These are phyloP conservation scores for Phoma sp. DNA, from an alignment of 2,329 filamentous ascomycete genomes.

Conservation along the genomic window DNA sequence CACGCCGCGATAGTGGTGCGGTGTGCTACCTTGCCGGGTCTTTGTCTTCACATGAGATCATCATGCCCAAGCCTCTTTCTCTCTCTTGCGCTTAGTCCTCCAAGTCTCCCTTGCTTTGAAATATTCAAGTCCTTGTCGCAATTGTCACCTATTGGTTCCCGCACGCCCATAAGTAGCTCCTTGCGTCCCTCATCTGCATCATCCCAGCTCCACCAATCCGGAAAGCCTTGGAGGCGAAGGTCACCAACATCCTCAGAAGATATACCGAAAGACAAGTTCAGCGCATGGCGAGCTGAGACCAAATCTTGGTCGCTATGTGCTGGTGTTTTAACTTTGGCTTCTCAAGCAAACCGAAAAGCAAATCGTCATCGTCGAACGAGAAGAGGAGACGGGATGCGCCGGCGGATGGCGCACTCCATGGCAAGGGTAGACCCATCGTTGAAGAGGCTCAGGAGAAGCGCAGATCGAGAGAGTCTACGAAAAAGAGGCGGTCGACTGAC, in stretches of 20 bases:
- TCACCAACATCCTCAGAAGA: conserved; percentile 20
- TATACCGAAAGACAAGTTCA: conserved; percentile 19
- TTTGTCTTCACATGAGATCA: conserved; percentile 44
- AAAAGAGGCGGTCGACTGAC: conserved; percentile 35
- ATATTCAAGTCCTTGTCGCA: conserved; percentile 24
- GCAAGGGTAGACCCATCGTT: conserved; percentile 31
- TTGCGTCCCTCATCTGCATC: conserved; percentile 33
- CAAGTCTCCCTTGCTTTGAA: conserved; percentile 35
- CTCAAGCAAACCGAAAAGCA: conserved; percentile 40
- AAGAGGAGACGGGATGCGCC: conserved; percentile 40
- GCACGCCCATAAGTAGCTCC: conserved; percentile 37
- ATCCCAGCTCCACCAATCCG: conserved; percentile 31
- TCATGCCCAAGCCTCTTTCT: conserved; percentile 29
- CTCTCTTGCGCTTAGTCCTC: conserved; percentile 22
- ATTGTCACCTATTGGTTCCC: conserved; percentile 26
- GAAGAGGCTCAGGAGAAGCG: conserved; percentile 41
- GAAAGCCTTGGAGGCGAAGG: conserved; percentile 34
- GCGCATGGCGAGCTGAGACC: conserved; percentile 37
- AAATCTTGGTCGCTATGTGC: conserved; percentile 44
- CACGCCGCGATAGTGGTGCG: conserved; percentile 36
- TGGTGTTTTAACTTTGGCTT: conserved; percentile 45
- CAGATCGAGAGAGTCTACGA: conserved; percentile 34
- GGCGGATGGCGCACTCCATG: conserved; percentile 29
- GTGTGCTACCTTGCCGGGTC: conserved; percentile 31
- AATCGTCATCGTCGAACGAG: conserved; percentile 32